Evolutionary conservation across 768 basidiomycete genomes (phyloP).

Genomic region (Kwoniella shandongensis): DNA sequence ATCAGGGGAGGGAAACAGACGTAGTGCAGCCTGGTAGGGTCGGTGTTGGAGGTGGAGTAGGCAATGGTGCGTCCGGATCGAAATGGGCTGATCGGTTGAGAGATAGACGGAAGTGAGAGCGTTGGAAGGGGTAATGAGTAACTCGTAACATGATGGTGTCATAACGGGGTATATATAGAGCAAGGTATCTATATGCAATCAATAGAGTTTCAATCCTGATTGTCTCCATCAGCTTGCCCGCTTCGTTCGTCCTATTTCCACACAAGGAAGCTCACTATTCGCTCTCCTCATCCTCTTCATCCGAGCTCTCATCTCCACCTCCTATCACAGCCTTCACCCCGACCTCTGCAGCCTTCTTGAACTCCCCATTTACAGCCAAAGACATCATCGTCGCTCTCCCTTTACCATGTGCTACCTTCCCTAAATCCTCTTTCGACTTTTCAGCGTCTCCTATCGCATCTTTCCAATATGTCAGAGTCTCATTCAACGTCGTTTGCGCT

Average conservation of each 20-base stretch:
- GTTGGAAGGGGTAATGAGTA: no score
- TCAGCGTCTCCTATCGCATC: slow-evolving; percentile 40
- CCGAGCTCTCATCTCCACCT: background rate
- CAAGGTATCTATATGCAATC: no score
- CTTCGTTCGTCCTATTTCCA: no score
- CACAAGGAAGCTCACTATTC: background rate
- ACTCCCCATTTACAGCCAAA: slow-evolving; percentile 18
- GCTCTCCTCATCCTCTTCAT: slow-evolving; percentile 1
- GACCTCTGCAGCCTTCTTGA: background rate
- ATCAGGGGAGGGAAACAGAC: no score
- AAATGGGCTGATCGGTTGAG: slow-evolving; percentile 41
- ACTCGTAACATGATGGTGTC: no score
- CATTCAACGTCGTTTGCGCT: slow-evolving; percentile 35
- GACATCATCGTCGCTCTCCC: slow-evolving; percentile 39
- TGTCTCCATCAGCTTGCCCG: no score
- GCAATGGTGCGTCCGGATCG: slow-evolving; percentile 13
- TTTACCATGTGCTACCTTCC: slow-evolving; percentile 33
- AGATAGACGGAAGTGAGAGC: slow-evolving; percentile 11
- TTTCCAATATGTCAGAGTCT: slow-evolving; percentile 38
- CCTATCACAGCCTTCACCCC: background rate
- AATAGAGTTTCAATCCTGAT: no score
- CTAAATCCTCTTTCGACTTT: slow-evolving; percentile 40
- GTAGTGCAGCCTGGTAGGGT: no score
- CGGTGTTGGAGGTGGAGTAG: background rate
- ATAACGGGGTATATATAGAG: no score